Evolutionary conservation across 306 rosid species (phyloP), one percentile per base, ranked within the genome.

Genomic region (Rosa multiflora): DNA sequence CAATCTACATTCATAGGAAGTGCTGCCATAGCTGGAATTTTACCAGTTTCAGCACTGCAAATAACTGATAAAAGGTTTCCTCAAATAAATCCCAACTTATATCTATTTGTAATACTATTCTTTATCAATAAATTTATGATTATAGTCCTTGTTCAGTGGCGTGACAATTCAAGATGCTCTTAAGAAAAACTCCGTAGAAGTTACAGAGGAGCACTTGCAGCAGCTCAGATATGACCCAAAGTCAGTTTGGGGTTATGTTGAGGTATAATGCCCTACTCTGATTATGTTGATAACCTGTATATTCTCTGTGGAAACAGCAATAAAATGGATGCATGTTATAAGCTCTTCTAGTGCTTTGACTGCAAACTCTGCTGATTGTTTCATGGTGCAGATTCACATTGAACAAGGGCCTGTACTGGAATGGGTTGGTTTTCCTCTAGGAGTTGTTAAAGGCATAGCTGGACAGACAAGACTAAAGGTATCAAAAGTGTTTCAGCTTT

Each of bases 341-440:
- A 15, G 47, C 49, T 79, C 10, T 73, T 49, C 8, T 17, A 66
- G 46, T 40, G 47, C 51, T 74, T 76, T 61, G 56, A 70, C 23
- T 29, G 37, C 71, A 64, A 32, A 73, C 46, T 71, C 69, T 70
- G 26, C 59, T 69, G 26, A 56, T 75, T 75, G 12, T 8, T 53
- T 10, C 17, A 23, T 64, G 64, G 43, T 82, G 79, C 90, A 95
- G 99, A 88, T 95, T 84, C 99, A 95, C 83, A 95, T 92, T 75
- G 98, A 95, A 81, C 99, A 95, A 75, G 98, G 99, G 64, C 98
- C 98, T 14, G 98, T 88, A 81, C 88, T 95, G 76, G 98, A 91
- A 80, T 84, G 86, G 84, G 79, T 73, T 76, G 98, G 99, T 81
- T 91, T 87, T 77, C 99, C 99, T 43, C 89, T 92, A 55, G 99